A percentile compares a stretch with the other conserved stretches of the same genome.
Evolutionary conservation across 805 yeast species (phyloP).

Genomic region (Pichia eremophila): DNA sequence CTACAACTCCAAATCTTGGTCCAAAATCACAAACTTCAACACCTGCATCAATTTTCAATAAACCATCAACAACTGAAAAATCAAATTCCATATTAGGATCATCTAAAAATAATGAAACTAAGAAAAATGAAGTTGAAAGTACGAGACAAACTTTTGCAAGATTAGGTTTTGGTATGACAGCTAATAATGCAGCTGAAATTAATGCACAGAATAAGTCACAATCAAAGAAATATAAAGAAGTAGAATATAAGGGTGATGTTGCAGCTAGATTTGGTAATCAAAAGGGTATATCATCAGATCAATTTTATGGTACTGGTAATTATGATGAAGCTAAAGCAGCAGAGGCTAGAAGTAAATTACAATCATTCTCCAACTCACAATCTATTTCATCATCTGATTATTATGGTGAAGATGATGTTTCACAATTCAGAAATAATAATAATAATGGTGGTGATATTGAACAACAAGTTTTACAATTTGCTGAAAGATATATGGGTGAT

Average conservation of each 20-base stretch:
- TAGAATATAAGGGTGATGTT: slow-evolving; percentile 64
- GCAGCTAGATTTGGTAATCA: slow-evolving; percentile 74
- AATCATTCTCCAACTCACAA: slow-evolving; percentile 75
- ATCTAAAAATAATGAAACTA: background rate
- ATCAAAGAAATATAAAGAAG: slow-evolving; percentile 23
- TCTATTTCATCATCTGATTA: slow-evolving; percentile 88
- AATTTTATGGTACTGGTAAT: slow-evolving; percentile 80
- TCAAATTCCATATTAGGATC: background rate
- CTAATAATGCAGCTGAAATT: slow-evolving; percentile 39
- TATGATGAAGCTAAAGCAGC: slow-evolving; percentile 68
- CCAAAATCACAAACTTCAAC: slow-evolving; percentile 19
- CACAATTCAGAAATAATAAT: slow-evolving; percentile 11
- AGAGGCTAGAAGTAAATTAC: slow-evolving; percentile 77
- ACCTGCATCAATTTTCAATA: slow-evolving; percentile 7
- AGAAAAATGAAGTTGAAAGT: slow-evolving; percentile 27
- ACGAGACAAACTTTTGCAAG: slow-evolving; percentile 67
- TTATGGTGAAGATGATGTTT: slow-evolving; percentile 65
- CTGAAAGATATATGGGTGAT: slow-evolving; percentile 64
- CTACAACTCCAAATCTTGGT: slow-evolving; percentile 11
- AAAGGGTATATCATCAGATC: slow-evolving; percentile 94
- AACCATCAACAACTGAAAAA: background rate
- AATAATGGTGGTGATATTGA: slow-evolving; percentile 37
- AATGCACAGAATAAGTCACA: slow-evolving; percentile 7
- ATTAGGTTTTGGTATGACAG: slow-evolving; percentile 85
- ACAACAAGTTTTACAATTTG: slow-evolving; percentile 45